These are phyloP conservation scores for Fragilaria crotonensis DNA, from an alignment of 108 stramenopile genomes.

Conservation along the genomic window DNA sequence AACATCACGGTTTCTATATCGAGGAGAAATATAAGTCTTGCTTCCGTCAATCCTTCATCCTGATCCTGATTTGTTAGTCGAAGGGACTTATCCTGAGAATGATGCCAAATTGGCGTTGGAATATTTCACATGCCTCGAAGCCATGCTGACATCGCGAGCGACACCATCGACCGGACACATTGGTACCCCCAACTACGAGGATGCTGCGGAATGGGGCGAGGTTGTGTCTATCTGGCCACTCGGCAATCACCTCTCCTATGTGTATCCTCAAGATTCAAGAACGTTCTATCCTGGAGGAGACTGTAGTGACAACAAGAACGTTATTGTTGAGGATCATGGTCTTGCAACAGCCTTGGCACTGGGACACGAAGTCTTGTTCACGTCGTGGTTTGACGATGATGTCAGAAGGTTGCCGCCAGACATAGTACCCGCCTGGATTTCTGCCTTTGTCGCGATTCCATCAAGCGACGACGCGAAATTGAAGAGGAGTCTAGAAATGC, in stretches of 20 bases:
- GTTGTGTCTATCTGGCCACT: constrained; percentile 31
- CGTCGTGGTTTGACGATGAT: constrained; percentile 1
- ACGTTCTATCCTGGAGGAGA: constrained; percentile 9
- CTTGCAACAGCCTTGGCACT: constrained; percentile 1
- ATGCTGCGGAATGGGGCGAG: constrained; percentile 23
- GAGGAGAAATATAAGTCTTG: neutral
- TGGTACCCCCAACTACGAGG: constrained; percentile 18
- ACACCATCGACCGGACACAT: constrained; percentile 32
- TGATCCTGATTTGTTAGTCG: constrained; percentile 21
- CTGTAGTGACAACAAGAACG: neutral
- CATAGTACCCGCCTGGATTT: neutral
- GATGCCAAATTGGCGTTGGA: constrained; percentile 7
- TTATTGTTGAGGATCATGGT: neutral
- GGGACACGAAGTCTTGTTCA: constrained; percentile 19
- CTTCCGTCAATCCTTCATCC: constrained; percentile 7
- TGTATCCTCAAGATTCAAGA: constrained; percentile 12
- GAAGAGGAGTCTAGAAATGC: neutral
- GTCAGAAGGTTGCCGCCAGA: neutral
- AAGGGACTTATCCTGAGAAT: constrained; percentile 21
- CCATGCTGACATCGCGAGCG: neutral
- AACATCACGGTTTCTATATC: neutral
- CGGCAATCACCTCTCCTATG: constrained; percentile 13
- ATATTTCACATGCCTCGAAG: constrained; percentile 22
- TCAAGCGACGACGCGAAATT: neutral
- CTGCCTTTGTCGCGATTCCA: neutral